Evolutionary conservation across 495 filamentous ascomycete species (phyloP).

Genomic region (Penicillium nucicola): DNA sequence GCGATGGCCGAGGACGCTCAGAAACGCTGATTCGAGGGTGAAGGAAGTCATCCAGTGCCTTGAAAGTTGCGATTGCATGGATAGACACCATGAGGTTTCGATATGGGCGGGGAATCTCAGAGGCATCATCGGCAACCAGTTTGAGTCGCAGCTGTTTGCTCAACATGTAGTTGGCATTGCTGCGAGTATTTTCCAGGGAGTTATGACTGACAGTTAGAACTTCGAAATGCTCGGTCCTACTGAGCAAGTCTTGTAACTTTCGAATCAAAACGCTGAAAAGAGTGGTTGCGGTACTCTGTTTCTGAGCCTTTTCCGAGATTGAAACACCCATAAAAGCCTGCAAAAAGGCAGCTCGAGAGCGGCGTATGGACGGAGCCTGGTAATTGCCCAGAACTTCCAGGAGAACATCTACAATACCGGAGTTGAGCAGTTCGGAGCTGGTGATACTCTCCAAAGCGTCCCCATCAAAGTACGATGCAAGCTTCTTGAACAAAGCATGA

Average conservation of each 20-base stretch:
- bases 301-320: conserved; percentile 58
- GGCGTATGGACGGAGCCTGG: conserved; percentile 36
- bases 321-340: conserved; percentile 89
- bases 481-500: conserved; percentile 63
- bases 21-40: conserved; percentile 82
- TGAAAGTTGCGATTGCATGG: conserved; percentile 97
- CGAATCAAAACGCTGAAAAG: conserved; percentile 89
- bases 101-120: conserved; percentile 79
- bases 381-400: conserved; percentile 75
- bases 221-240: conserved; percentile 96
- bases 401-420: conserved; percentile 79
- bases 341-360: conserved; percentile 79
- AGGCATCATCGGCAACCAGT: conserved; percentile 84
- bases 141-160: conserved; percentile 92
- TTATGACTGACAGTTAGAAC: conserved; percentile 94
- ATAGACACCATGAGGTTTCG: conserved; percentile 97
- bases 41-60: conserved; percentile 93
- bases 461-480: conserved; percentile 86
- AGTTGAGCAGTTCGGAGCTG: conserved; percentile 91
- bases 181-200: conserved; percentile 85
- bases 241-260: conserved; percentile 93
- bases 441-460: conserved; percentile 90
- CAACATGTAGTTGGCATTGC: conserved; percentile 91
- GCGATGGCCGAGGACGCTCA: conserved; percentile 70
- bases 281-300: conserved; percentile 64